A percentile compares a stretch with the other conserved stretches of the same genome.
These are phyloP conservation scores for Tylopilus cervinicoccineus DNA, from an alignment of 768 basidiomycete genomes.

Conservation along the genomic window DNA sequence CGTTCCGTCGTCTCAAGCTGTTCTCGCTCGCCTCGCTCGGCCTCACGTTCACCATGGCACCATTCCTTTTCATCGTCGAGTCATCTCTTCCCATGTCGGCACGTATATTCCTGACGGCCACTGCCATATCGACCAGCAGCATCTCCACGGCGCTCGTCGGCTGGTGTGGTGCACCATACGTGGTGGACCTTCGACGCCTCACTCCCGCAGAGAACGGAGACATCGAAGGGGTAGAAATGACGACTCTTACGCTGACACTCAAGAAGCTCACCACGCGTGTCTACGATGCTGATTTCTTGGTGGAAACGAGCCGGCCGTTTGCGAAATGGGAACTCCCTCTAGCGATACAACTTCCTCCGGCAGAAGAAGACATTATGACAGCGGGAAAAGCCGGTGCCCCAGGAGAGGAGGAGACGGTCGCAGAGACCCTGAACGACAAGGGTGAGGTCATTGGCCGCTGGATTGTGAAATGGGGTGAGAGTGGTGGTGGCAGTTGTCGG, in stretches of 20 bases:
- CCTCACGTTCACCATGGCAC: conserved; percentile 63
- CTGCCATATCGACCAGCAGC: conserved; percentile 69
- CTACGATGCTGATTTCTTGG: conserved; percentile 70
- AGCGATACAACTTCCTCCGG: conserved; percentile 42
- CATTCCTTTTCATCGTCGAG: conserved; percentile 80
- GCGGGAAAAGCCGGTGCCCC: conserved; percentile 32
- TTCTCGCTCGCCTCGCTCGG: conserved; percentile 79
- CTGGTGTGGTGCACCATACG: conserved; percentile 72
- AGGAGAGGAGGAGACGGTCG: conserved; percentile 71
- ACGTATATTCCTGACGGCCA: conserved; percentile 60
- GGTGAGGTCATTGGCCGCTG: conserved; percentile 69
- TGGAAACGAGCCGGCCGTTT: conserved; percentile 62
- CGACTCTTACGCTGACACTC: conserved; percentile 59
- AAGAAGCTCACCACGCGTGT: conserved; percentile 62
- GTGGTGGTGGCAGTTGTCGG: conserved; percentile 59
- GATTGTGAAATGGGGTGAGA: conserved; percentile 72
- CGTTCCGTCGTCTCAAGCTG: conserved; percentile 75
- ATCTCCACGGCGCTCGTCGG: conserved; percentile 72
- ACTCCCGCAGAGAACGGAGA: conserved; percentile 40
- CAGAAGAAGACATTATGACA: conserved; percentile 31
- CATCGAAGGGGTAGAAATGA: conserved; percentile 61
- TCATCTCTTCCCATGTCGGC: conserved; percentile 69
- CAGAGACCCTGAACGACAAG: conserved; percentile 61
- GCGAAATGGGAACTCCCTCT: conserved; percentile 78
- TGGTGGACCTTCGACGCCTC: conserved; percentile 54